phyloP scores from a whole-genome alignment of 352 stramenopile species.

The Phytophthora brassicae region DNA sequence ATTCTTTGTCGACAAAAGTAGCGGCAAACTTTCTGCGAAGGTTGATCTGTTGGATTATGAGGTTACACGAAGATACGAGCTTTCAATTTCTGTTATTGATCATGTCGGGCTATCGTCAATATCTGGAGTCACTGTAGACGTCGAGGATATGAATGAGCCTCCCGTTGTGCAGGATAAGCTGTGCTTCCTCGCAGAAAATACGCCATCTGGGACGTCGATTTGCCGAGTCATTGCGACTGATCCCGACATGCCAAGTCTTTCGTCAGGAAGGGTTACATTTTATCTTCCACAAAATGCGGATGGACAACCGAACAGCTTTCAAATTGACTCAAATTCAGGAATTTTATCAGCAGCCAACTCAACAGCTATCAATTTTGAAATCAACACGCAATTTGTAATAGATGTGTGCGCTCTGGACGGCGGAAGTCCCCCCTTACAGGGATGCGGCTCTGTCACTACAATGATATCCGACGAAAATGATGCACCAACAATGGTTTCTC shows the following conservation, averaged over 20 bases:
- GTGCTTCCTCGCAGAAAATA: conserved; percentile 27
- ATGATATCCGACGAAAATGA: conserved; percentile 23
- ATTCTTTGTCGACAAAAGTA: conserved; percentile 28
- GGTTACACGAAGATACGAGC: conserved; percentile 7
- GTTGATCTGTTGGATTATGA: conserved; percentile 31
- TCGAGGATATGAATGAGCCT: conserved; percentile 26
- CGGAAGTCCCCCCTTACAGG: conserved; percentile 16
- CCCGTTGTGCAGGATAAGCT: conserved; percentile 11
- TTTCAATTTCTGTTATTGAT: conserved; percentile 25
- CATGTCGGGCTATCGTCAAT: conserved; percentile 1
- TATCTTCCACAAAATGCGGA: conserved; percentile 7
- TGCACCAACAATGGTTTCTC: conserved; percentile 16
- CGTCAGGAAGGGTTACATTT: conserved; percentile 10
- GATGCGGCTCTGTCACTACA: conserved; percentile 12
- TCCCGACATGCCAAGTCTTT: conserved; percentile 11
- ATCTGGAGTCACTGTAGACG: conserved; percentile 13
- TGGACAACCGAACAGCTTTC: not conserved
- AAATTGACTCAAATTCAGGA: conserved; percentile 21
- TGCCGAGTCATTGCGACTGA: conserved; percentile 18
- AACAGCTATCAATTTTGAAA: conserved; percentile 23
- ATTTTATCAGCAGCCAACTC: conserved; percentile 18
- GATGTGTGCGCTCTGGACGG: conserved; percentile 19
- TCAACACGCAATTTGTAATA: not conserved
- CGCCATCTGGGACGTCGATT: conserved; percentile 3
- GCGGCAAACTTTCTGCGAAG: conserved; percentile 17